phyloP scores from a whole-genome alignment of 306 rosid genomes.

The Lathyrus aphaca region DNA sequence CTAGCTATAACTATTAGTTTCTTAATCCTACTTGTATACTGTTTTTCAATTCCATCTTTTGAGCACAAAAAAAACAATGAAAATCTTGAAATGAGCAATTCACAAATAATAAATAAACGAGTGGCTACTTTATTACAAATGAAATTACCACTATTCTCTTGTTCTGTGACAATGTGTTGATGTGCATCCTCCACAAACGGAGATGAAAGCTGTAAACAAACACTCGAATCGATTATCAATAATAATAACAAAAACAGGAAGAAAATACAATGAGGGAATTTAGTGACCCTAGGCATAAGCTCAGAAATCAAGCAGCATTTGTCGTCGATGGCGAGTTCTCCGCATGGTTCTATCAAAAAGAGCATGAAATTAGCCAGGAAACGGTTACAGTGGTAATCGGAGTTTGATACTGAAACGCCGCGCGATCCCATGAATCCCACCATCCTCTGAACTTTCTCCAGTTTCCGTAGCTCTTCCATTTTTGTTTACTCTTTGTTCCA shows the following conservation, averaged over 20 bases:
- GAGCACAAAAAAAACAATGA: slow-evolving; percentile 7
- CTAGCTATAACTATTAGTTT: neutral
- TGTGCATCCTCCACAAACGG: slow-evolving; percentile 64
- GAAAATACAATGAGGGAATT: neutral
- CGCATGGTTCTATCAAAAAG: slow-evolving; percentile 67
- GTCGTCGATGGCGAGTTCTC: slow-evolving; percentile 53
- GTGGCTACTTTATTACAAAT: neutral
- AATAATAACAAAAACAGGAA: neutral
- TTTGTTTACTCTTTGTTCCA: neutral
- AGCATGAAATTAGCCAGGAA: slow-evolving; percentile 64
- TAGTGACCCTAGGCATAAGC: slow-evolving; percentile 55
- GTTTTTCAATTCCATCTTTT: neutral
- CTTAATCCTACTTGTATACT: neutral
- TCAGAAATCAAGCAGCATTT: slow-evolving; percentile 65
- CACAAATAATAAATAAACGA: neutral
- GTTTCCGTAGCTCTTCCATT: slow-evolving; percentile 60
- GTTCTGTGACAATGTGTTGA: slow-evolving; percentile 38
- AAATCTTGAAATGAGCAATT: neutral
- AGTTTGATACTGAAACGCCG: slow-evolving; percentile 33
- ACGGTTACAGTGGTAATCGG: slow-evolving; percentile 45
- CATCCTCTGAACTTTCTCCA: slow-evolving; percentile 62
- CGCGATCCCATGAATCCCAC: slow-evolving; percentile 51
- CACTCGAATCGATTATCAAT: neutral
- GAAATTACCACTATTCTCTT: slow-evolving; percentile 33
- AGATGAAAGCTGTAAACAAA: slow-evolving; percentile 57